These are phyloP conservation scores for Neurospora sp. DNA, from an alignment of 495 filamentous ascomycete genomes.

Conservation along the genomic window DNA sequence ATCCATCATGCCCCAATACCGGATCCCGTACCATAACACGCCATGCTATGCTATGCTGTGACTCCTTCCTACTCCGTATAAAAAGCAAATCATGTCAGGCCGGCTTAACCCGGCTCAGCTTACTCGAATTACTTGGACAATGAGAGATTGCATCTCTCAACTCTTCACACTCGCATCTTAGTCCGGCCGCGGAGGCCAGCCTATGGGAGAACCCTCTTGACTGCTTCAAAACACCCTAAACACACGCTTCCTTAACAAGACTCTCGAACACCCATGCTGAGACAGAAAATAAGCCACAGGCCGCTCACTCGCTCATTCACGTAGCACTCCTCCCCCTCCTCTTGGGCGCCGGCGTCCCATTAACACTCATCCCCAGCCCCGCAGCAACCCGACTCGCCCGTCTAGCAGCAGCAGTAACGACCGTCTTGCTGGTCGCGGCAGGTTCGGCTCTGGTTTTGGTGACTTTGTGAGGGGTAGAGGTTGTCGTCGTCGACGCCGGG, in stretches of 20 bases:
- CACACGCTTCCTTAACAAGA: not conserved
- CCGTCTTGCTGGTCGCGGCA: not conserved
- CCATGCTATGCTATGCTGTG: not conserved
- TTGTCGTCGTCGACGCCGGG: not conserved
- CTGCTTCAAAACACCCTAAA: not conserved
- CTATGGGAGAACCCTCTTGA: not conserved
- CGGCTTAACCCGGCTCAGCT: not conserved
- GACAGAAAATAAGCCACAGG: not conserved
- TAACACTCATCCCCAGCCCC: slow-evolving; percentile 23
- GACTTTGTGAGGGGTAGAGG: not conserved
- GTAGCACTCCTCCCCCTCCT: slow-evolving; percentile 10
- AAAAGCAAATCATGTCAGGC: not conserved
- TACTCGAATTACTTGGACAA: not conserved
- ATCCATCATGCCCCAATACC: not conserved
- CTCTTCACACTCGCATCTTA: not conserved
- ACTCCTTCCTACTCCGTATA: not conserved
- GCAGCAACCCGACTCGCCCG: slow-evolving; percentile 11
- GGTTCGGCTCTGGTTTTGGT: not conserved
- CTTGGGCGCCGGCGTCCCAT: slow-evolving; percentile 28
- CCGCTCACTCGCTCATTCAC: not conserved
- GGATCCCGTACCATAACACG: not conserved
- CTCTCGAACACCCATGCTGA: not conserved
- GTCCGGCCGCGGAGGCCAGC: too few relatives aligned
- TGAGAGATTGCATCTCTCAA: not conserved
- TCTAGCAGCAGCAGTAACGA: slow-evolving; percentile 1